A percentile compares a stretch with the other conserved stretches of the same genome.
phyloP scores from a whole-genome alignment of 768 basidiomycete species.

The Cyclocybe aegerita region DNA sequence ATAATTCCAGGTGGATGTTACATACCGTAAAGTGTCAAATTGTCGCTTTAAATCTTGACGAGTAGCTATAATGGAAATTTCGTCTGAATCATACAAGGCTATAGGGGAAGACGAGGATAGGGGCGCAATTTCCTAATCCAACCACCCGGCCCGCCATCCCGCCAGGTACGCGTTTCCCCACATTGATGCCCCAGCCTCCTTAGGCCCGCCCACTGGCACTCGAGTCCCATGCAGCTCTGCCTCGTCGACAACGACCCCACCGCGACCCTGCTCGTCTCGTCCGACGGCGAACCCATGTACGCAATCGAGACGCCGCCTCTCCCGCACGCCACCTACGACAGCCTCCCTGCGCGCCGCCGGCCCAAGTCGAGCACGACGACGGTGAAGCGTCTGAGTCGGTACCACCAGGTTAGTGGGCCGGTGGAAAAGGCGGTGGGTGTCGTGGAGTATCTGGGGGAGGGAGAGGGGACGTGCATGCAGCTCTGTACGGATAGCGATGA shows the following conservation, averaged over 20 bases:
- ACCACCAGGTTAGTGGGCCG: conserved; percentile 25
- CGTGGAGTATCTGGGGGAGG: conserved; percentile 22
- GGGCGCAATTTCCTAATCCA: too few relatives aligned
- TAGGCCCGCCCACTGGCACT: too few relatives aligned
- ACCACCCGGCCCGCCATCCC: too few relatives aligned
- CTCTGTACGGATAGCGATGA: conserved; percentile 16
- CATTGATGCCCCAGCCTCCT: too few relatives aligned
- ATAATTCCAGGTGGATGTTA: too few relatives aligned
- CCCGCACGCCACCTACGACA: conserved; percentile 1
- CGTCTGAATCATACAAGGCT: too few relatives aligned
- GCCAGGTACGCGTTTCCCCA: too few relatives aligned
- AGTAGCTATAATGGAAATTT: too few relatives aligned
- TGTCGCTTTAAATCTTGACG: too few relatives aligned
- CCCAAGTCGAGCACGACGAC: conserved; percentile 21
- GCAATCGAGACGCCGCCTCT: conserved; percentile 27
- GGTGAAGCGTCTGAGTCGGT: conserved; percentile 27
- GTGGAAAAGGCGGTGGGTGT: conserved; percentile 32
- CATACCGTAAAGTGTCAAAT: too few relatives aligned
- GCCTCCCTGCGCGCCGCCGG: conserved; percentile 1
- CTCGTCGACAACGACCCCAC: conserved; percentile 39
- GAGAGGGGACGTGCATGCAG: conserved; percentile 20
- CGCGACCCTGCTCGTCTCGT: conserved; percentile 32
- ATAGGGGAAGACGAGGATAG: too few relatives aligned
- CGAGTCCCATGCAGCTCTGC: conserved; percentile 28
- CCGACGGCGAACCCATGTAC: conserved; percentile 31